These are phyloP conservation scores for Lignosus rhinocerotis DNA, from an alignment of 1,284 basidiomycete species.

Conservation along the genomic window DNA sequence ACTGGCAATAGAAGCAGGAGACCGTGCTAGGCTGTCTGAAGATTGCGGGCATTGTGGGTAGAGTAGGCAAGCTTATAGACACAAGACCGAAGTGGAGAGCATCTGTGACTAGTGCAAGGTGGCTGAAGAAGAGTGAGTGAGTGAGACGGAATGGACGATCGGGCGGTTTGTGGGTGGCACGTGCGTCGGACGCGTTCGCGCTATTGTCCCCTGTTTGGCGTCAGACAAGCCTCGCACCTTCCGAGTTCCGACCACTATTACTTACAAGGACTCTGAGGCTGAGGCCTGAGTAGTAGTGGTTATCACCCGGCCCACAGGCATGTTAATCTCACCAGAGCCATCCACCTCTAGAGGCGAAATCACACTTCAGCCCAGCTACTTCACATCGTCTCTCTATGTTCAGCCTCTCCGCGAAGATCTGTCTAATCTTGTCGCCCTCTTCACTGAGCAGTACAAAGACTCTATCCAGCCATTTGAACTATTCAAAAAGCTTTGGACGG, in stretches of 20 bases:
- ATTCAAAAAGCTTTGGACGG: conserved; percentile 70
- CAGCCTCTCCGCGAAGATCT: conserved; percentile 67
- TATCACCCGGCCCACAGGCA: conserved; percentile 23
- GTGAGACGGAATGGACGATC: background rate
- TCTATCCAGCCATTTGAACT: conserved; percentile 54
- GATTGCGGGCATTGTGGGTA: conserved; percentile 30
- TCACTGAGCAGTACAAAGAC: conserved; percentile 45
- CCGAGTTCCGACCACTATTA: too few species aligned
- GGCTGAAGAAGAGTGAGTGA: conserved; percentile 4
- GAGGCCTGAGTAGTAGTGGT: too few species aligned
- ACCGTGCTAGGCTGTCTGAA: conserved; percentile 35
- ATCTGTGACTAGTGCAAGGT: conserved; percentile 1
- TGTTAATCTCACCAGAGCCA: conserved; percentile 45
- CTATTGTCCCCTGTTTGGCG: conserved; percentile 24
- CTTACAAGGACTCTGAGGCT: too few species aligned
- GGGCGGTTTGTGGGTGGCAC: conserved; percentile 8
- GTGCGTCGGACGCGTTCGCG: conserved; percentile 26
- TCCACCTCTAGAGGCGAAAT: conserved; percentile 54
- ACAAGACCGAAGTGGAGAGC: background rate
- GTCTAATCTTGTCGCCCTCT: conserved; percentile 47
- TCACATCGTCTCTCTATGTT: conserved; percentile 73
- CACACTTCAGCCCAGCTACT: conserved; percentile 69
- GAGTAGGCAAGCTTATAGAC: background rate
- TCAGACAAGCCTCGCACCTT: too few species aligned
- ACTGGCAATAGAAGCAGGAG: conserved; percentile 72